Evolutionary conservation across 2,329 filamentous ascomycete genomes (phyloP).

Genomic region (Thielaviopsis euricoi): DNA sequence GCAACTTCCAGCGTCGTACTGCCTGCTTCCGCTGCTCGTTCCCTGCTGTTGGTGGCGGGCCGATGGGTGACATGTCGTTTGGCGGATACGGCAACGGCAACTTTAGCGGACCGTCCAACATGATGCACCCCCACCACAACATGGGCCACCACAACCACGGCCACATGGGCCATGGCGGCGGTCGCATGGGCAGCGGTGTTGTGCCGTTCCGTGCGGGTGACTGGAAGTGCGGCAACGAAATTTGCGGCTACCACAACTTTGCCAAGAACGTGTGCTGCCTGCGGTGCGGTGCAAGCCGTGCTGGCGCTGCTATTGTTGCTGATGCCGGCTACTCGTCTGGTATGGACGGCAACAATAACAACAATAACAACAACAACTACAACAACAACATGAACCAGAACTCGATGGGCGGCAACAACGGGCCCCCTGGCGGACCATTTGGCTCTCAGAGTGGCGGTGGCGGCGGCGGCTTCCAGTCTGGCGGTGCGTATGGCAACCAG

Average conservation of each 20-base stretch:
- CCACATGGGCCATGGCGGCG: constrained; percentile 38
- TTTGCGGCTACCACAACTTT: constrained; percentile 97
- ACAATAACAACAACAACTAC: constrained; percentile 66
- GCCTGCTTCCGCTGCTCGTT: constrained; percentile 98
- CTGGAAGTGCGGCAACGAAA: constrained; percentile 97
- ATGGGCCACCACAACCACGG: constrained; percentile 23
- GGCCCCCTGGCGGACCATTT: constrained; percentile 14
- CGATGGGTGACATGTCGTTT: constrained; percentile 40
- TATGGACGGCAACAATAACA: constrained; percentile 73
- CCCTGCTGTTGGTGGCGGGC: constrained; percentile 75
- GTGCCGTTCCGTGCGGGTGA: constrained; percentile 97
- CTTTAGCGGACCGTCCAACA: constrained; percentile 53
- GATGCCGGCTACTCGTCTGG: constrained; percentile 83
- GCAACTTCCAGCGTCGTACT: constrained; percentile 96
- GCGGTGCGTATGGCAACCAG: constrained; percentile 46
- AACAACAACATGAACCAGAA: constrained; percentile 9
- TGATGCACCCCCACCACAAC: constrained; percentile 42
- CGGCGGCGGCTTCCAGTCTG: constrained; percentile 38
- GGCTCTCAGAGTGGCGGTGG: constrained; percentile 17
- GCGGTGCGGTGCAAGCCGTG: constrained; percentile 86
- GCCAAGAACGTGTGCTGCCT: constrained; percentile 98
- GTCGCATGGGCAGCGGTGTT: constrained; percentile 66
- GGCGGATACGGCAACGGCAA: constrained; percentile 49
- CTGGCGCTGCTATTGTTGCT: constrained; percentile 82
- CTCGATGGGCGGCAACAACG: constrained; percentile 36